phyloP scores from a whole-genome alignment of 441 rosid species.

The Arabidopsis lyrata region DNA sequence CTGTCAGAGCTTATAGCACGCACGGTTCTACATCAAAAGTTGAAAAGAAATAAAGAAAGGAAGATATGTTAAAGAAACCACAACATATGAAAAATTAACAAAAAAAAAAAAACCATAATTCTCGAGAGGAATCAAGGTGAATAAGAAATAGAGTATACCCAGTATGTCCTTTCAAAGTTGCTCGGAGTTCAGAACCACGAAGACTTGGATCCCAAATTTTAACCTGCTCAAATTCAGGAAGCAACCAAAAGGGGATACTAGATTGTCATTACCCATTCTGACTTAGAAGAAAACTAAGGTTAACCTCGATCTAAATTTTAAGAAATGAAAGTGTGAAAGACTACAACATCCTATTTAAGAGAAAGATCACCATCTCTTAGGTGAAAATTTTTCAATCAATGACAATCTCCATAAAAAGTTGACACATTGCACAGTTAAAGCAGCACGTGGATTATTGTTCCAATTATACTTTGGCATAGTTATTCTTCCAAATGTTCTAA shows the following conservation, averaged over 20 bases:
- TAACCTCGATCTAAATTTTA: constrained; percentile 6
- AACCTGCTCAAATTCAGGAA: constrained; percentile 63
- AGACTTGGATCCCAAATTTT: constrained; percentile 99
- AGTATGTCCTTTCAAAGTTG: constrained; percentile 92
- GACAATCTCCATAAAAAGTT: constrained; percentile 11
- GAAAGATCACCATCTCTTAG: background rate
- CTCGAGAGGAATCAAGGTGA: constrained; percentile 13
- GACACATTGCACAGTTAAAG: constrained; percentile 4
- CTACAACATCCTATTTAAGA: constrained; percentile 20
- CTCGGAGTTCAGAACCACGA: constrained; percentile 97
- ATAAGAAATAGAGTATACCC: constrained; percentile 54
- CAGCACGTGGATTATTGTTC: constrained; percentile 7
- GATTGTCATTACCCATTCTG: constrained; percentile 25
- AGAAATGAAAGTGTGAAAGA: constrained; percentile 18
- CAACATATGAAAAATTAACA: constrained; percentile 25
- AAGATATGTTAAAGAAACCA: constrained; percentile 21
- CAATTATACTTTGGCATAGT: constrained; percentile 16
- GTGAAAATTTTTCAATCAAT: background rate
- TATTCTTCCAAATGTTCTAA: constrained; percentile 25
- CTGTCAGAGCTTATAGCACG: constrained; percentile 99
- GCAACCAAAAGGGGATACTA: constrained; percentile 24
- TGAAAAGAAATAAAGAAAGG: constrained; percentile 17
- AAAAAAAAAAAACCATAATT: constrained; percentile 3
- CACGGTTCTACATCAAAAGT: constrained; percentile 69
- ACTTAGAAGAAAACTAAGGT: constrained; percentile 27